Evolutionary conservation across 2,329 filamentous ascomycete genomes (phyloP).

Genomic region (Calonectria pseudoreteaudii): DNA sequence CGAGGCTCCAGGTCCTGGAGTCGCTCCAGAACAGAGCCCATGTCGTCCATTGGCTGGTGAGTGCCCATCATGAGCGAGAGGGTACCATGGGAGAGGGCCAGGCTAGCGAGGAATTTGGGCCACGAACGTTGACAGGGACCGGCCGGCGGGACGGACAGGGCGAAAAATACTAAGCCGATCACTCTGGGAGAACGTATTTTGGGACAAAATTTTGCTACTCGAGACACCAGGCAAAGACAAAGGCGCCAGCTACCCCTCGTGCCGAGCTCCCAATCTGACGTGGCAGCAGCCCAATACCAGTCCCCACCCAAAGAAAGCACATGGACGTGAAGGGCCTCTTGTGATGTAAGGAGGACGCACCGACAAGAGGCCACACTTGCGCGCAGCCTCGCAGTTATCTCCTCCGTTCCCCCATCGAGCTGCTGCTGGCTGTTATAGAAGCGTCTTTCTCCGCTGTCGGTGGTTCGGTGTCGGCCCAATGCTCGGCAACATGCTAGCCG

Average conservation of each 20-base stretch:
- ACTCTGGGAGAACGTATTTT: neutral
- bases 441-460: neutral
- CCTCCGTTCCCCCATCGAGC: neutral
- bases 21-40: neutral
- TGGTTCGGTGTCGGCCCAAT: neutral
- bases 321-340: neutral
- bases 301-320: neutral
- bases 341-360: neutral
- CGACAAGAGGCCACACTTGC: neutral
- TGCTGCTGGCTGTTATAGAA: neutral
- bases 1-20: constrained; percentile 1
- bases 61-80: neutral
- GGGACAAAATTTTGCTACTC: neutral
- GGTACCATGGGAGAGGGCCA: neutral
- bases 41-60: neutral
- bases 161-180: neutral
- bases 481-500: neutral
- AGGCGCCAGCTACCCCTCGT: neutral
- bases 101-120: neutral
- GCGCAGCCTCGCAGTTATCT: neutral
- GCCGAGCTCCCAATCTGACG: neutral
- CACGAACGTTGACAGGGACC: neutral
- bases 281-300: neutral
- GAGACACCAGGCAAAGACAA: neutral
- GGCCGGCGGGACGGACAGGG: neutral